phyloP scores from a whole-genome alignment of 1,284 basidiomycete species.

The Ustilago bromivora region DNA sequence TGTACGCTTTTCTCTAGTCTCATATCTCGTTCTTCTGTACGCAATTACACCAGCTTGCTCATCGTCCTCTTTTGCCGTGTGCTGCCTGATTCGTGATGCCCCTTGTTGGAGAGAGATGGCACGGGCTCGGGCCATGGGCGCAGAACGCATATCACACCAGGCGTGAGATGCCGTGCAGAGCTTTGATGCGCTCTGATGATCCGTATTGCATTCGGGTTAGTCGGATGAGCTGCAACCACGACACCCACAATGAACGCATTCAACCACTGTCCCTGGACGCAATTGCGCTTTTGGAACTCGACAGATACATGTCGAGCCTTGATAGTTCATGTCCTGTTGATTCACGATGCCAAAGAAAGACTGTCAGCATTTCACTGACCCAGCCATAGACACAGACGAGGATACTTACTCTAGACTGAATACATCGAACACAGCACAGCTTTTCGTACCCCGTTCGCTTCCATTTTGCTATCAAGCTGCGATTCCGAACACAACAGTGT shows the following conservation, averaged over 20 bases:
- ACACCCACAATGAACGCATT: constrained; percentile 89
- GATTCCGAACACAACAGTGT: neutral
- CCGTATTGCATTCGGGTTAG: constrained; percentile 19
- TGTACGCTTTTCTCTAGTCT: constrained; percentile 7
- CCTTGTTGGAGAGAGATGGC: too few relatives aligned
- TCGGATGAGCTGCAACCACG: constrained; percentile 63
- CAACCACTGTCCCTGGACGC: constrained; percentile 90
- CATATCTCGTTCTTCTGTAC: constrained; percentile 2
- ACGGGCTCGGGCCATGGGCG: too few relatives aligned
- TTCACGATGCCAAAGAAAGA: neutral
- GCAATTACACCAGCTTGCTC: constrained; percentile 19
- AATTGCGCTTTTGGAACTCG: constrained; percentile 95
- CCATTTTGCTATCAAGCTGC: constrained; percentile 97
- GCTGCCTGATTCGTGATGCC: too few relatives aligned
- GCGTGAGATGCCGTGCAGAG: too few relatives aligned
- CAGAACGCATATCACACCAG: too few relatives aligned
- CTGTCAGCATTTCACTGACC: neutral
- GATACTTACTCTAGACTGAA: constrained; percentile 83
- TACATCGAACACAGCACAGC: constrained; percentile 94
- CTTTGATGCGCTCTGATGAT: neutral
- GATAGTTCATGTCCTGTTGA: constrained; percentile 92
- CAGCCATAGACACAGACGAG: neutral
- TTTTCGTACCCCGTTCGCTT: constrained; percentile 99
- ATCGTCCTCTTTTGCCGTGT: neutral
- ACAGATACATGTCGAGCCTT: constrained; percentile 98